phyloP scores from a whole-genome alignment of 2,329 filamentous ascomycete genomes.

The Nothophoma quercina region DNA sequence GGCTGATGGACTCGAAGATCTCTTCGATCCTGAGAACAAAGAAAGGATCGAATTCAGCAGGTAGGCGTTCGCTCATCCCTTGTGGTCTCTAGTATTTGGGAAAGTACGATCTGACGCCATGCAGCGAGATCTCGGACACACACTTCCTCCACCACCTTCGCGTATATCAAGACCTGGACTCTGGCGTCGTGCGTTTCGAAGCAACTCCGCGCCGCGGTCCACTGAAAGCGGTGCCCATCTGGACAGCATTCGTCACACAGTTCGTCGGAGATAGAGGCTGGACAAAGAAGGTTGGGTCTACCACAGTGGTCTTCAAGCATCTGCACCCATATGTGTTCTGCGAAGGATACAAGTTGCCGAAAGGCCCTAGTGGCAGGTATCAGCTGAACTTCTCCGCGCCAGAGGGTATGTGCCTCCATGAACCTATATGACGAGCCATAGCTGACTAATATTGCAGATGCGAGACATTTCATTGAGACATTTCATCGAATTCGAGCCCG shows the following conservation, averaged over 20 bases:
- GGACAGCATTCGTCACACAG: constrained; percentile 59
- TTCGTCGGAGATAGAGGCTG: constrained; percentile 57
- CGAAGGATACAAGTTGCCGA: constrained; percentile 54
- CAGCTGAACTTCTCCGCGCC: constrained; percentile 44
- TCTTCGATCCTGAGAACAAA: constrained; percentile 53
- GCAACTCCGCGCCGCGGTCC: constrained; percentile 62
- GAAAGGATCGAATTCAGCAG: constrained; percentile 59
- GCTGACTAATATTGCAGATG: constrained; percentile 27
- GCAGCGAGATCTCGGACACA: constrained; percentile 61
- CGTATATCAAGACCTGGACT: constrained; percentile 60
- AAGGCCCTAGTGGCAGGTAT: constrained; percentile 40
- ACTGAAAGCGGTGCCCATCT: constrained; percentile 64
- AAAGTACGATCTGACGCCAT: constrained; percentile 18
- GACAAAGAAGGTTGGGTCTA: constrained; percentile 54
- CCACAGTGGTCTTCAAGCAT: constrained; percentile 58
- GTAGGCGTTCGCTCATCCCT: constrained; percentile 44
- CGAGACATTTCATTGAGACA: constrained; percentile 39
- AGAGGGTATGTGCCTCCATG: constrained; percentile 36
- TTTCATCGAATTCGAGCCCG: constrained; percentile 41
- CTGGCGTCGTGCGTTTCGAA: constrained; percentile 63
- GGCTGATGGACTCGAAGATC: constrained; percentile 53
- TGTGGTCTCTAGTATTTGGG: too few species aligned
- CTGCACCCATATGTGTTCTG: constrained; percentile 63
- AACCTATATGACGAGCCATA: background rate
- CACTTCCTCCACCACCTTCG: constrained; percentile 62